These are phyloP conservation scores for Quercus wislizeni DNA, from an alignment of 306 rosid genomes.

Conservation along the genomic window DNA sequence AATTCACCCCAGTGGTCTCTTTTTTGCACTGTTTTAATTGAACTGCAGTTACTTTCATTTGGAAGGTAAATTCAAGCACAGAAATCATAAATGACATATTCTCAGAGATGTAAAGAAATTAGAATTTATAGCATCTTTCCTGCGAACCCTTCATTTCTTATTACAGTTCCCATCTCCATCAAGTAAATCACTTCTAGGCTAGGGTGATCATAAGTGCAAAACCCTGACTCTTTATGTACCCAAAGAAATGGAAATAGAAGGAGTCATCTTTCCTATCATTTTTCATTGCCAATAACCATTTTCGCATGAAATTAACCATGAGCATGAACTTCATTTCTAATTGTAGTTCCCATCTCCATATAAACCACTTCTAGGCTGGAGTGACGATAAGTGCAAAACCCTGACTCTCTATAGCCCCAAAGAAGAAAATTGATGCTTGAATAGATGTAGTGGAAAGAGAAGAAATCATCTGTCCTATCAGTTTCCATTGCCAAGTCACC, in stretches of 20 bases:
- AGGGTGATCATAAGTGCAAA: neutral
- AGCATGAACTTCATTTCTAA: too few relatives aligned
- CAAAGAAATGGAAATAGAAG: too few relatives aligned
- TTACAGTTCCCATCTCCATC: neutral
- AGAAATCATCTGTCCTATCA: neutral
- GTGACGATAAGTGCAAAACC: too few relatives aligned
- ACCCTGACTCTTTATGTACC: neutral
- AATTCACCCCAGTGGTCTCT: too few relatives aligned
- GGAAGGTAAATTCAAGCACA: slow-evolving; percentile 2
- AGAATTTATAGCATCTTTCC: neutral
- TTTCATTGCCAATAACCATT: too few relatives aligned
- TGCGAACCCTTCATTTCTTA: neutral
- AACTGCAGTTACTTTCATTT: neutral
- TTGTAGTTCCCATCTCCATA: too few relatives aligned
- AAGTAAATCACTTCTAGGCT: neutral
- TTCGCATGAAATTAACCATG: too few relatives aligned
- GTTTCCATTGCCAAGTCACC: neutral
- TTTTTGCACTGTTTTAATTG: too few relatives aligned
- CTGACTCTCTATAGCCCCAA: neutral
- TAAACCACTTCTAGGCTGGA: too few relatives aligned
- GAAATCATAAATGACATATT: neutral
- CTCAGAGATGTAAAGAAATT: neutral
- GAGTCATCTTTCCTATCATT: too few relatives aligned
- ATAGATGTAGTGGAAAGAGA: too few relatives aligned
- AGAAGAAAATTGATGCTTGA: neutral